Evolutionary conservation across 805 yeast species (phyloP), one percentile per base, ranked within the genome.

Genomic region (Wickerhamomyces bovis): DNA sequence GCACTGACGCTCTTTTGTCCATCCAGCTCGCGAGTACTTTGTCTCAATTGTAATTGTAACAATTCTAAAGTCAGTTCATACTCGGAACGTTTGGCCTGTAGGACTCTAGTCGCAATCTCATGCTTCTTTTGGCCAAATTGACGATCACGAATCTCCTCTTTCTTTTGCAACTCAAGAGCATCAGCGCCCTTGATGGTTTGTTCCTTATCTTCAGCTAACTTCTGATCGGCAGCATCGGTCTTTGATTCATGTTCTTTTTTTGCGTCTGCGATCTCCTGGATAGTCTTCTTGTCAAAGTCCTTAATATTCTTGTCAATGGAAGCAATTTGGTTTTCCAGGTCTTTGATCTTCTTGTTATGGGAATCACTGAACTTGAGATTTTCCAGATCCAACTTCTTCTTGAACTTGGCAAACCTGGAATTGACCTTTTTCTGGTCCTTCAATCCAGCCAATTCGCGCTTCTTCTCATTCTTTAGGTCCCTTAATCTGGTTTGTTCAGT

Each of bases 1-100:
- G 45, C 20, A 38, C 52, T 51, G 18, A 44, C 47, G 20, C 44
- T 53, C 19, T 52, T 49, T 39, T 56, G 60, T 38, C 52, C 52
- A 19, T 44, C 45, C n/a, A 58, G 25, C 12, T 56, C 61, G 50
- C 62, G 61, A 15, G 46, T 46, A 22, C 50, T 56, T 46, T 60
- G 63, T 11, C 51, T 45, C 42, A 59, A 41, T 45, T 59, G 58
- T 16, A 59, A 39, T 26, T 55, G 52, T 15, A 55, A 43, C 19
- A 60, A 44, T 40, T 60, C 60, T 9, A 57, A 36, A 38, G 54
- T 46, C 10, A 58, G 38, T 25, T 52, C 60, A 35, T 55, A 57
- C 44, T 60, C 63, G 2, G 58, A 55, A 21, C 55, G 56, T 41
- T 56, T 56, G 10, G 64, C 63, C n/a, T 51, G 51, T 5, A 59